phyloP scores from a whole-genome alignment of 2,329 filamentous ascomycete genomes.

The Sclerotinia subarctica region DNA sequence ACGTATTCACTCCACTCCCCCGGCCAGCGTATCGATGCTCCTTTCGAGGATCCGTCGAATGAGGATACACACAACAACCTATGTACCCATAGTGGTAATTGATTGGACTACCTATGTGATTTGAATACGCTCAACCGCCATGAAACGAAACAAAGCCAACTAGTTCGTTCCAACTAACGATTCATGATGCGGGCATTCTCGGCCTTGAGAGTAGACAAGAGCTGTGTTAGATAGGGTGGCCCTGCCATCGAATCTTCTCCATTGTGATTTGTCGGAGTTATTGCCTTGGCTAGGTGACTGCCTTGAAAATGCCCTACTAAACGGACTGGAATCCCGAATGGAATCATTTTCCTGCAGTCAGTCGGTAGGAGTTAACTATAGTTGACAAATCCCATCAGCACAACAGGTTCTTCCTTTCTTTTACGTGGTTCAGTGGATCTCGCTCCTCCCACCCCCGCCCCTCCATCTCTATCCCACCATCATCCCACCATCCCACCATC shows the following conservation, averaged over 20 bases:
- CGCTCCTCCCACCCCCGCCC: background rate
- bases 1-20: background rate
- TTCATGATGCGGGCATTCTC: slow-evolving; percentile 5
- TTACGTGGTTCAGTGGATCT: slow-evolving; percentile 12
- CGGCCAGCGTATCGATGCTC: background rate
- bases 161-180: background rate
- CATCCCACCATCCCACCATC: background rate
- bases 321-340: background rate
- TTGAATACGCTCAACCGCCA: background rate
- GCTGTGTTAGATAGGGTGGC: background rate
- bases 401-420: background rate
- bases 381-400: background rate
- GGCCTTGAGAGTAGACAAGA: background rate
- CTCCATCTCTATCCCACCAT: background rate
- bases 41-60: background rate
- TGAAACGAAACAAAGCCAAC: background rate
- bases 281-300: background rate
- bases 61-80: background rate
- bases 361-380: background rate
- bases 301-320: background rate
- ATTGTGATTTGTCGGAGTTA: too few relatives aligned
- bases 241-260: background rate
- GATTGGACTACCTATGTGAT: background rate
- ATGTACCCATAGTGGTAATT: background rate
- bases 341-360: slow-evolving; percentile 2